Percentiles rank a stretch among this genome's conserved stretches.
phyloP scores from a whole-genome alignment of 768 basidiomycete species.

The Flagelloscypha sp. region DNA sequence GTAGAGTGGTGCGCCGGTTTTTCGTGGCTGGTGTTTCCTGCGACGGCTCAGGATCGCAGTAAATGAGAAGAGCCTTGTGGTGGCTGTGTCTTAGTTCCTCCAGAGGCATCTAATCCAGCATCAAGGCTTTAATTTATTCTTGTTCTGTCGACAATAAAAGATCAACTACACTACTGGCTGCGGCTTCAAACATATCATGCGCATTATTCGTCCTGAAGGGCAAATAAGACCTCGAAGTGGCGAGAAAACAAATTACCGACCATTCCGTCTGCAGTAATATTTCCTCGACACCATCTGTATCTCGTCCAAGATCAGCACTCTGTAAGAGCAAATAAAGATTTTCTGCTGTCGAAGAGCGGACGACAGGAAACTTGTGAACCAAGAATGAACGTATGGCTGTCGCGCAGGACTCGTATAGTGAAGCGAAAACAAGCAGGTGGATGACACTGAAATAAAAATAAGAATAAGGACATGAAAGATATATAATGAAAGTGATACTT shows the following conservation, averaged over 20 bases:
- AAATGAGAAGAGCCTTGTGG: no score
- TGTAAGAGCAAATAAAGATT: conserved; percentile 73
- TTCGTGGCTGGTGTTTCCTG: no score
- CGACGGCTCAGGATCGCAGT: not conserved
- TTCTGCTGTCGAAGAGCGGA: conserved; percentile 59
- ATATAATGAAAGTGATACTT: conserved; percentile 16
- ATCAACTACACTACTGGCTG: no score
- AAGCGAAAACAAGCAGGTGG: conserved; percentile 48
- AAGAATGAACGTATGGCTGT: conserved; percentile 53
- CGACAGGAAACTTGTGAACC: conserved; percentile 73
- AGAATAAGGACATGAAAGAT: conserved; percentile 1
- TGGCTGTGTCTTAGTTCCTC: no score
- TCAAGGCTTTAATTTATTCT: no score
- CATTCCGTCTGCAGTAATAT: conserved; percentile 77
- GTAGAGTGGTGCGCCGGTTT: no score
- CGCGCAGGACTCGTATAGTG: conserved; percentile 36
- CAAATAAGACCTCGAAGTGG: no score
- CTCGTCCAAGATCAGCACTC: conserved; percentile 54
- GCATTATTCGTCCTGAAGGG: no score
- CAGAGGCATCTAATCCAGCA: no score
- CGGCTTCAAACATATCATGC: no score
- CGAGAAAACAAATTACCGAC: no score
- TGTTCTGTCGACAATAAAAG: no score
- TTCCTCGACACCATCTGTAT: conserved; percentile 60
- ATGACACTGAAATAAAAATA: conserved; percentile 41